Conservation (phyloP, 306 rosid species). For the Prunus padus region DNA sequence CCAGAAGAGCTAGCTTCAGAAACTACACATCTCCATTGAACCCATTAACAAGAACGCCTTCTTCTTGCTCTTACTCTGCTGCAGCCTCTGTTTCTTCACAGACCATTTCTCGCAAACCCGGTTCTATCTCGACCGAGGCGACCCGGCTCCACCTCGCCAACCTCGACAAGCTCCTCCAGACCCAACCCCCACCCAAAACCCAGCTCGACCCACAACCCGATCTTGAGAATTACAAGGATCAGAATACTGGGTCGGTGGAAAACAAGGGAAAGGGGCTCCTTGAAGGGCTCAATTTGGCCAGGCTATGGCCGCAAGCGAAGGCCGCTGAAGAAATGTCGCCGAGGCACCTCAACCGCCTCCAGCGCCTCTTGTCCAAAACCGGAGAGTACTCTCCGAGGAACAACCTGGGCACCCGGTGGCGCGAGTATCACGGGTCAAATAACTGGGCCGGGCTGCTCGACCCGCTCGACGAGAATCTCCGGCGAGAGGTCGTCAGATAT, state of each 20-base stretch:
- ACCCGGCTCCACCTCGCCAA: conserved; percentile 63
- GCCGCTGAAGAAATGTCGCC: conserved; percentile 92
- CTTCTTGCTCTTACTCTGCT: conserved; percentile 25
- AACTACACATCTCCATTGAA: conserved; percentile 52
- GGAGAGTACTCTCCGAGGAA: conserved; percentile 78
- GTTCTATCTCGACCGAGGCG: conserved; percentile 16
- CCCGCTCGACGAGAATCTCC: conserved; percentile 89
- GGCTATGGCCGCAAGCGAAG: conserved; percentile 62
- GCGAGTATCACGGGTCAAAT: conserved; percentile 71
- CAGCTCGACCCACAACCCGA: conserved; percentile 19
- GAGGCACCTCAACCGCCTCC: conserved; percentile 55
- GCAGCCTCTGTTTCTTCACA: neutral
- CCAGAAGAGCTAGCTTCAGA: conserved; percentile 49
- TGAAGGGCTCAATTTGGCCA: conserved; percentile 49
- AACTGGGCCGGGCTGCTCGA: conserved; percentile 84
- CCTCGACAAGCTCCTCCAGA: conserved; percentile 68
- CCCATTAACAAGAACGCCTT: conserved; percentile 31
- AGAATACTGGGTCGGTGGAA: conserved; percentile 13
- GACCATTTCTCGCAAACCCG: neutral
- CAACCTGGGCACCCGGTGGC: conserved; percentile 57
- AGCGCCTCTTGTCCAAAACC: conserved; percentile 61
- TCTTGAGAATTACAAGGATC: neutral
- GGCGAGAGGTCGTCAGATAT: conserved; percentile 81
- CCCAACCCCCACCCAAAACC: conserved; percentile 16
- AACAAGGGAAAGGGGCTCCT: conserved; percentile 47